These are phyloP conservation scores for Stipa capillata DNA, from an alignment of 176 grass and related monocot species.

Conservation along the genomic window DNA sequence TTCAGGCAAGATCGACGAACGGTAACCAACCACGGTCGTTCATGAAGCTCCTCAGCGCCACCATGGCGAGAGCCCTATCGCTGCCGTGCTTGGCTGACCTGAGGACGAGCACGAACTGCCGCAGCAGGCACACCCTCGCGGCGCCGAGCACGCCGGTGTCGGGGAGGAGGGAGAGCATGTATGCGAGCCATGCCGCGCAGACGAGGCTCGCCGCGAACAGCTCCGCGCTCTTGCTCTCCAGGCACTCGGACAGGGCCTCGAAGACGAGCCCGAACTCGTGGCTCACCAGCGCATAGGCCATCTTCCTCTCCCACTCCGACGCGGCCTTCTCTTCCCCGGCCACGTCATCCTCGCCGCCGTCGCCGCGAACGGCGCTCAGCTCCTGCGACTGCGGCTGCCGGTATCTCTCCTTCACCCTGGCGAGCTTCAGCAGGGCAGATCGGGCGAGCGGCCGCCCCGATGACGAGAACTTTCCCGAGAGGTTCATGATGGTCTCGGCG, in stretches of 20 bases:
- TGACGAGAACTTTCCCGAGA: constrained; percentile 56
- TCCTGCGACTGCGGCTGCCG: constrained; percentile 31
- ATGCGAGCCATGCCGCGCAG: constrained; percentile 45
- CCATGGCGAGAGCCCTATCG: constrained; percentile 57
- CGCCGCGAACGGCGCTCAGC: not conserved
- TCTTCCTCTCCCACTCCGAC: constrained; percentile 53
- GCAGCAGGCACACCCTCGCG: constrained; percentile 50
- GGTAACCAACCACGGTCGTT: constrained; percentile 34
- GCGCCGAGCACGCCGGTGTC: constrained; percentile 65
- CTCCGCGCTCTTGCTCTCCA: constrained; percentile 39
- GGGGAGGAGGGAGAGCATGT: constrained; percentile 62
- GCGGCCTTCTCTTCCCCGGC: constrained; percentile 44
- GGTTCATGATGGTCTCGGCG: constrained; percentile 54
- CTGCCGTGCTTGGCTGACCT: constrained; percentile 55
- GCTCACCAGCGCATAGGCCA: constrained; percentile 51
- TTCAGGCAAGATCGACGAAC: not conserved
- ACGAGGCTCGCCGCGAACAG: constrained; percentile 58
- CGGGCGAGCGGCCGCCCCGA: constrained; percentile 52
- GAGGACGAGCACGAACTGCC: constrained; percentile 52
- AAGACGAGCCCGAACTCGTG: constrained; percentile 77
- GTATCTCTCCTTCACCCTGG: constrained; percentile 48
- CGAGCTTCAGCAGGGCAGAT: constrained; percentile 43
- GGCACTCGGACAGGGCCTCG: constrained; percentile 55
- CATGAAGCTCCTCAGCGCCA: constrained; percentile 64
- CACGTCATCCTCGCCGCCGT: constrained; percentile 34